These are phyloP conservation scores for Rhizopogon rudus DNA, from an alignment of 768 basidiomycete genomes.

Conservation along the genomic window DNA sequence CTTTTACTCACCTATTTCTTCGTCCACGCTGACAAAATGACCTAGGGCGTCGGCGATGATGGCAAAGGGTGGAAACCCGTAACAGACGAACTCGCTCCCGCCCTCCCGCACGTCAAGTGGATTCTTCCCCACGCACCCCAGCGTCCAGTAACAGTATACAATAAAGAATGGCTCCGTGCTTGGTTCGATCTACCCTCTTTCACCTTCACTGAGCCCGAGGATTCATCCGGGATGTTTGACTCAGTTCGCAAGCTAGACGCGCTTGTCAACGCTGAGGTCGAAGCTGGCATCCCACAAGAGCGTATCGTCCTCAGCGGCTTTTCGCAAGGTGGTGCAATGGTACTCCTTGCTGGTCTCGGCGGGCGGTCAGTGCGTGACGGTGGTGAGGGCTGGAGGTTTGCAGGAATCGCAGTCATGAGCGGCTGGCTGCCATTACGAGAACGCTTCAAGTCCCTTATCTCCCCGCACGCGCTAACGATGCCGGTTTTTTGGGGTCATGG, in stretches of 20 bases:
- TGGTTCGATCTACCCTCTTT: conserved; percentile 82
- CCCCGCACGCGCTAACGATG: conserved; percentile 50
- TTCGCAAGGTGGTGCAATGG: conserved; percentile 80
- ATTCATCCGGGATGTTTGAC: conserved; percentile 53
- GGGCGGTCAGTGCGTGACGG: conserved; percentile 21
- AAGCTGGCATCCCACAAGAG: conserved; percentile 58
- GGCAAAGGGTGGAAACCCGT: conserved; percentile 77
- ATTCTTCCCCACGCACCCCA: conserved; percentile 39
- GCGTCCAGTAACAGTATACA: conserved; percentile 70
- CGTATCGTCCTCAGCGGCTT: conserved; percentile 87
- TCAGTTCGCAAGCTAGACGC: conserved; percentile 57
- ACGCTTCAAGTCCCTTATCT: conserved; percentile 62
- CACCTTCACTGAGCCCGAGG: conserved; percentile 58
- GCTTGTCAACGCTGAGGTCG: conserved; percentile 72
- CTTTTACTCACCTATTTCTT: conserved; percentile 6
- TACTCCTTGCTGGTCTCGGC: conserved; percentile 64
- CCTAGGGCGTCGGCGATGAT: conserved; percentile 70
- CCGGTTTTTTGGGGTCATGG: conserved; percentile 92
- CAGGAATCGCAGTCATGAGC: conserved; percentile 68
- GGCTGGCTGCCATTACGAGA: conserved; percentile 71
- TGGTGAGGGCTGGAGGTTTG: conserved; percentile 52
- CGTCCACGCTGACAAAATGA: conserved; percentile 1
- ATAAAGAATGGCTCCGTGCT: conserved; percentile 68
- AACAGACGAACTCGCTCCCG: conserved; percentile 58
- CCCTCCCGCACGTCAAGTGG: conserved; percentile 81